These are phyloP conservation scores for Kwoniella botswanensis DNA, from an alignment of 768 basidiomycete genomes.

Conservation along the genomic window DNA sequence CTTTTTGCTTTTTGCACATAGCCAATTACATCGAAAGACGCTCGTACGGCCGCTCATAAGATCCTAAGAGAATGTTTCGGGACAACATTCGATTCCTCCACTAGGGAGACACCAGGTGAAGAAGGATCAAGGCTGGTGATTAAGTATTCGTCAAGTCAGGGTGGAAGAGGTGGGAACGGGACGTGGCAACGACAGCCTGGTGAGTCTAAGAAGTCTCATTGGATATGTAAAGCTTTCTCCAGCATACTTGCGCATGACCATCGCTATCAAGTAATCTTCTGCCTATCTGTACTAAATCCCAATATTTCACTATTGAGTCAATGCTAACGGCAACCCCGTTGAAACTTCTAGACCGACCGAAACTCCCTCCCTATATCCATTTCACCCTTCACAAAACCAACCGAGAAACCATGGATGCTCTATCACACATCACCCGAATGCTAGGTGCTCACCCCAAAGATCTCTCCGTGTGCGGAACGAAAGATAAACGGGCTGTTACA, in stretches of 20 bases:
- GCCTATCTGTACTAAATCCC: background rate
- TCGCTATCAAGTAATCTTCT: too few species aligned
- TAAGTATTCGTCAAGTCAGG: constrained; percentile 65
- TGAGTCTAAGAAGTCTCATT: background rate
- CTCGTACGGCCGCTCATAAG: constrained; percentile 81
- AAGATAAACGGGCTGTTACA: constrained; percentile 97
- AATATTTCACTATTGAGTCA: background rate
- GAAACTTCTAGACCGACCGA: constrained; percentile 21
- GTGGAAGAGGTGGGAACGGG: background rate
- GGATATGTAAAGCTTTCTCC: too few species aligned
- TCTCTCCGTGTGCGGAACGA: constrained; percentile 89
- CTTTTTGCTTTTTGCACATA: constrained; percentile 52
- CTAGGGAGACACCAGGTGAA: constrained; percentile 62
- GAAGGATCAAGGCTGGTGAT: constrained; percentile 79
- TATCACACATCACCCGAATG: constrained; percentile 75
- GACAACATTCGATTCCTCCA: constrained; percentile 84
- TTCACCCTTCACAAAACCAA: constrained; percentile 98
- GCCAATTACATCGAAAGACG: constrained; percentile 82
- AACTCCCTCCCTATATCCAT: constrained; percentile 76
- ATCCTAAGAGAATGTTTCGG: constrained; percentile 76
- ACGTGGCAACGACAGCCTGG: constrained; percentile 6
- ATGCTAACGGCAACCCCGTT: background rate
- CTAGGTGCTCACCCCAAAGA: constrained; percentile 80
- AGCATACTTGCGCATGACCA: too few species aligned
- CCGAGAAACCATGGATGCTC: constrained; percentile 93